Conservation (phyloP, 257 asterid genomes). For the Cordia subcordata region DNA sequence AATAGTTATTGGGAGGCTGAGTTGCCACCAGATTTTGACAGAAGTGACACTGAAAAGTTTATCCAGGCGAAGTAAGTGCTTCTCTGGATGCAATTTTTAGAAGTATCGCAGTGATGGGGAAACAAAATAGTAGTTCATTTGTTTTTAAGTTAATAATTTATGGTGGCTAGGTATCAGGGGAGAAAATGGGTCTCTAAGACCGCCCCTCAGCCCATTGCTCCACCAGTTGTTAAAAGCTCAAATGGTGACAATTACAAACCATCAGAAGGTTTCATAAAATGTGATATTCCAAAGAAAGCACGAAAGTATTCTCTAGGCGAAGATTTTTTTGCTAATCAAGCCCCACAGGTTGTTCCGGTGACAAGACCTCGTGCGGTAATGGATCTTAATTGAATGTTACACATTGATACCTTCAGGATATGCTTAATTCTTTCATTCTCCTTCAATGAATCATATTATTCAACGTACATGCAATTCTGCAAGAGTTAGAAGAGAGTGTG, state of each 20-base stretch:
- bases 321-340: constrained; percentile 39
- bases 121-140: neutral
- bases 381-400: neutral
- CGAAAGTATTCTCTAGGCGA: constrained; percentile 90
- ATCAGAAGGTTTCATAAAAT: constrained; percentile 15
- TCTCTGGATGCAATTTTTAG: neutral
- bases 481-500: too few species aligned
- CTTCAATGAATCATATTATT: too few species aligned
- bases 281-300: constrained; percentile 76
- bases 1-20: constrained; percentile 82
- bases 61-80: constrained; percentile 58
- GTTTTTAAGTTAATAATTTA: neutral
- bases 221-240: constrained; percentile 15
- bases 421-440: neutral
- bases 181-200: constrained; percentile 65
- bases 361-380: constrained; percentile 66
- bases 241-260: constrained; percentile 15
- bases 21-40: constrained; percentile 38
- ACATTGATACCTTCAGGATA: neutral
- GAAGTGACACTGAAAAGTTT: constrained; percentile 56
- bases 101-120: neutral
- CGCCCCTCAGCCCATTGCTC: constrained; percentile 30
- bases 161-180: constrained; percentile 56
- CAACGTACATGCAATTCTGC: too few species aligned
- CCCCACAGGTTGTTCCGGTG: constrained; percentile 27